Evolutionary conservation across 2,329 filamentous ascomycete species (phyloP).

Genomic region (Zymoseptoria tritici): DNA sequence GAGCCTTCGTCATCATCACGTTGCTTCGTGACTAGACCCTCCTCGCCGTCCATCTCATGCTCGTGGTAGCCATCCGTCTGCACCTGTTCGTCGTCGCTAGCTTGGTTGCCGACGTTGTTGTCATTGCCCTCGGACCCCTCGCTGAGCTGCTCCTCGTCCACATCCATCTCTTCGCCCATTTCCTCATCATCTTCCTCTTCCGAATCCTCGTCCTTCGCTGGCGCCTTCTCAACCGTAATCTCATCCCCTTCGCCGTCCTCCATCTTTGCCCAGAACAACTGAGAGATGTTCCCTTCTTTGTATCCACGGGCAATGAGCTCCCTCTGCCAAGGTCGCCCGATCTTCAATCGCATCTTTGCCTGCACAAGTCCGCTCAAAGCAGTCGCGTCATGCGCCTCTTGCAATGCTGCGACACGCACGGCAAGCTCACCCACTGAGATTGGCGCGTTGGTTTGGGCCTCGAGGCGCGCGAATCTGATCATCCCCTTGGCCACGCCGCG

Average conservation of each 20-base stretch:
- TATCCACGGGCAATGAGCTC: background rate
- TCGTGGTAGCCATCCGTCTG: no score
- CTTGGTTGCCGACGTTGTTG: no score
- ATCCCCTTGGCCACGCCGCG: background rate
- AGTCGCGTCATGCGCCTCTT: background rate
- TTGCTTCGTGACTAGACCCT: no score
- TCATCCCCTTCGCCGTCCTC: no score
- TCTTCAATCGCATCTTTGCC: background rate
- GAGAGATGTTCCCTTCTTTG: no score
- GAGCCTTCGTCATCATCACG: no score
- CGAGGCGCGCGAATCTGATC: background rate
- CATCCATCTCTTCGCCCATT: conserved; percentile 3
- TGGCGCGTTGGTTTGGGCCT: background rate
- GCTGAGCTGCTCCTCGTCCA: no score
- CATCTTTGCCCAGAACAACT: background rate
- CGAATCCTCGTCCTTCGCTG: no score
- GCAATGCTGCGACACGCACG: background rate
- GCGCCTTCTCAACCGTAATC: no score
- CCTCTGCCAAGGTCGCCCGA: background rate
- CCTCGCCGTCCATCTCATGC: no score
- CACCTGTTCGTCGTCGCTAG: no score
- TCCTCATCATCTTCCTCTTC: background rate
- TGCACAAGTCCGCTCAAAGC: background rate
- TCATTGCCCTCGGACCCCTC: no score
- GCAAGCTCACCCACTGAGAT: background rate